Conservation (phyloP, 805 yeast species). For the Henningerozyma blattae region DNA sequence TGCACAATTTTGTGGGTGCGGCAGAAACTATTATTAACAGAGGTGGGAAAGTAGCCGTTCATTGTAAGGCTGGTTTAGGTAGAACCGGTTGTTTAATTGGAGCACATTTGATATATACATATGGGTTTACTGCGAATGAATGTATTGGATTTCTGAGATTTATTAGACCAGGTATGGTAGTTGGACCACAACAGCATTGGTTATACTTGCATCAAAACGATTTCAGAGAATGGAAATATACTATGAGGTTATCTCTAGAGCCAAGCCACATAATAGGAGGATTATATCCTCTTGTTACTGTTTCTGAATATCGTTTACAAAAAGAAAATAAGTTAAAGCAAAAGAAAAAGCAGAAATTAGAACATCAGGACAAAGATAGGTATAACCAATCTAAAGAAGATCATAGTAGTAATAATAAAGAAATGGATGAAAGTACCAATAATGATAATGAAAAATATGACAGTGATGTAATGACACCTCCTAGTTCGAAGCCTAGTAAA, state of each 20-base stretch:
- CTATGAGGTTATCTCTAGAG: conserved; percentile 65
- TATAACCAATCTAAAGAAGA: too few species aligned
- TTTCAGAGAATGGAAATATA: conserved; percentile 90
- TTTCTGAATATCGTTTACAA: conserved; percentile 50
- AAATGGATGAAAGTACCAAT: conserved; percentile 18
- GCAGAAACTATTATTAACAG: conserved; percentile 77
- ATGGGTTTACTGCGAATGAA: conserved; percentile 94
- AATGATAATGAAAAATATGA: conserved; percentile 10
- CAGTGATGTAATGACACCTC: conserved; percentile 20
- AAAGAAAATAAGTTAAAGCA: conserved; percentile 21
- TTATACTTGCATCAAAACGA: conserved; percentile 90
- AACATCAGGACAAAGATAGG: neutral
- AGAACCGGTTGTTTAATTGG: conserved; percentile 97
- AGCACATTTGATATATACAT: conserved; percentile 90
- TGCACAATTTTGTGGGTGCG: conserved; percentile 86
- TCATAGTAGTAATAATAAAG: conserved; percentile 5
- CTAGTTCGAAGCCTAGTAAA: conserved; percentile 24
- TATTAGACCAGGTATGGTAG: conserved; percentile 99
- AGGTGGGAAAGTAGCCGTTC: conserved; percentile 96
- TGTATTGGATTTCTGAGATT: conserved; percentile 95
- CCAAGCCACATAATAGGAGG: conserved; percentile 63
- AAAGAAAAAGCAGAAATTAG: neutral
- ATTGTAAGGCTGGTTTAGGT: conserved; percentile 96
- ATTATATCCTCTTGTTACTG: conserved; percentile 45
- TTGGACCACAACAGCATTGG: conserved; percentile 99